Conservation (phyloP, 1,284 basidiomycete genomes). For the Fomes fomentarius region DNA sequence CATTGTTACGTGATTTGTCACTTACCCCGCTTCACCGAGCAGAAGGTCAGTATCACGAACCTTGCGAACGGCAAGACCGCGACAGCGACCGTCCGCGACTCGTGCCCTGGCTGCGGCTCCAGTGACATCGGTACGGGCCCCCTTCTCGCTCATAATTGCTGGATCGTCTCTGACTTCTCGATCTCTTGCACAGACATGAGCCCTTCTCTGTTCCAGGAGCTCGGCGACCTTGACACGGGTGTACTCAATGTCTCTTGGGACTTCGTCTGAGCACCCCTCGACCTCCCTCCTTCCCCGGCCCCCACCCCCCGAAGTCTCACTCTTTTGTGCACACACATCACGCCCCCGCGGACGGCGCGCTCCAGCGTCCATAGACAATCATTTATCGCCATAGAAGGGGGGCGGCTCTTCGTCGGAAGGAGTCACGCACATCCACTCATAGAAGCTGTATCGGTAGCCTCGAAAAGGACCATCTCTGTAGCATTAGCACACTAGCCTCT, state of each 20-base stretch:
- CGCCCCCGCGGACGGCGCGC: no score
- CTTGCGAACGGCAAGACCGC: conserved; percentile 21
- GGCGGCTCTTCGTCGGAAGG: no score
- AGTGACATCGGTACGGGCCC: conserved; percentile 21
- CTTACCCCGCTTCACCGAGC: neutral
- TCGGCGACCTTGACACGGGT: conserved; percentile 24
- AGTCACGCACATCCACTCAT: neutral
- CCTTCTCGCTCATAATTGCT: neutral
- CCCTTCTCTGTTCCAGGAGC: conserved; percentile 28
- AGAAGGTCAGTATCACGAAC: conserved; percentile 23
- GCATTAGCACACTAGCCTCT: conserved; percentile 12
- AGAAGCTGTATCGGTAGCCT: conserved; percentile 5
- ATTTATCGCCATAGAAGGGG: no score
- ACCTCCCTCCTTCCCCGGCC: neutral
- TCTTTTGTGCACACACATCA: no score
- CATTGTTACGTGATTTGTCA: neutral
- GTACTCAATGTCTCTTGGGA: conserved; percentile 26
- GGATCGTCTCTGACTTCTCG: neutral
- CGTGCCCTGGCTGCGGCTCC: conserved; percentile 21
- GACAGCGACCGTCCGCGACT: conserved; percentile 20
- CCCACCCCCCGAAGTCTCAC: neutral
- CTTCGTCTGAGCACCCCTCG: conserved; percentile 16
- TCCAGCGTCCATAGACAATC: no score
- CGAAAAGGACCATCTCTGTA: conserved; percentile 19
- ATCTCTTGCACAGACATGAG: conserved; percentile 23